Evolutionary conservation across 2,329 filamentous ascomycete genomes (phyloP).

Genomic region (Pseudogymnoascus sp.): DNA sequence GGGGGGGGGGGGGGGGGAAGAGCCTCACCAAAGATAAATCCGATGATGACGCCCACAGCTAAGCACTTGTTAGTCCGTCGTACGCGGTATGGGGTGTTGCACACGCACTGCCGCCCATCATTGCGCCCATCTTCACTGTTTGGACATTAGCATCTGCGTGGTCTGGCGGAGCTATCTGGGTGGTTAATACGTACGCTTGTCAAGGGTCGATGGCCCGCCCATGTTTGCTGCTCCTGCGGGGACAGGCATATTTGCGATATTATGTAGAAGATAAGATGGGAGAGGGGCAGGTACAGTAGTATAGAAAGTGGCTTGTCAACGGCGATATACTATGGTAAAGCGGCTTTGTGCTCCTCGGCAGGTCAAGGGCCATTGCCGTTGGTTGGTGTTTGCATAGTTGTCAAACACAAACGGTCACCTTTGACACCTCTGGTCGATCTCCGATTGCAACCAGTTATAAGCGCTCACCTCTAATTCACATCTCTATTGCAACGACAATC

Average conservation of each 20-base stretch:
- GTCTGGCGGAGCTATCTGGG: slow-evolving; percentile 23
- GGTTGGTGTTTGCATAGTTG: not conserved
- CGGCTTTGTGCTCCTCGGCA: not conserved
- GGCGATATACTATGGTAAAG: not conserved
- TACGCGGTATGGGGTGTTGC: slow-evolving; percentile 3
- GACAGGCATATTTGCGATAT: slow-evolving; percentile 30
- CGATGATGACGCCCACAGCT: slow-evolving; percentile 95
- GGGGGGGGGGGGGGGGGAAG: not conserved
- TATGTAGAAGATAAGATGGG: slow-evolving; percentile 1
- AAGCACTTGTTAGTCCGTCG: slow-evolving; percentile 21
- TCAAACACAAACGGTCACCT: not conserved
- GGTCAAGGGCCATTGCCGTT: not conserved
- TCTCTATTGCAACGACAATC: not conserved
- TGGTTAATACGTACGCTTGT: slow-evolving; percentile 52
- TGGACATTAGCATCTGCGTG: slow-evolving; percentile 18
- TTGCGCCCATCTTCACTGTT: slow-evolving; percentile 91
- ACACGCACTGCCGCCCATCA: slow-evolving; percentile 94
- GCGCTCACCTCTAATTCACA: not conserved
- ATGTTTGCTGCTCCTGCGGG: slow-evolving; percentile 41
- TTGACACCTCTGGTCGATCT: not conserved
- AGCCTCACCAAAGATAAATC: slow-evolving; percentile 84
- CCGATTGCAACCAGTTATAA: not conserved
- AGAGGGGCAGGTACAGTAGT: not conserved
- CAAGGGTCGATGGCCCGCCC: slow-evolving; percentile 58
- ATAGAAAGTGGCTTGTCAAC: slow-evolving; percentile 4